Percentiles rank a stretch among this genome's conserved stretches.
Evolutionary conservation across 306 rosid genomes (phyloP).

Genomic region (Vigna hirtella): DNA sequence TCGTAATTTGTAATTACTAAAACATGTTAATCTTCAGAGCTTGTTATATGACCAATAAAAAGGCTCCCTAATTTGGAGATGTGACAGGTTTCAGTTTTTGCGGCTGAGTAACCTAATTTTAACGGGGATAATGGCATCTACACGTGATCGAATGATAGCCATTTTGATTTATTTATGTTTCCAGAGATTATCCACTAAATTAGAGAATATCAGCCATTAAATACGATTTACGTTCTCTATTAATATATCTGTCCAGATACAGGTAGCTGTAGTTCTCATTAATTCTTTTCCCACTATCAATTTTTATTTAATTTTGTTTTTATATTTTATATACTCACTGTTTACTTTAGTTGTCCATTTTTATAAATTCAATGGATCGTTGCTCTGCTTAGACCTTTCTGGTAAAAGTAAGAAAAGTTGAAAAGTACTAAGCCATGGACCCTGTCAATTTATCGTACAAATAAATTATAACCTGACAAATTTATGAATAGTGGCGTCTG

Average conservation of each 20-base stretch:
- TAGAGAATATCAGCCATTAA: neutral
- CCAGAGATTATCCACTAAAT: neutral
- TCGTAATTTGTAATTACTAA: neutral
- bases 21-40: too few relatives aligned
- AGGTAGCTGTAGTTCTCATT: neutral
- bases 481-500: neutral
- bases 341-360: too few relatives aligned
- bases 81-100: neutral
- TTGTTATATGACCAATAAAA: too few relatives aligned
- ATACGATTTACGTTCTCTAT: neutral
- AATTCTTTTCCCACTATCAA: neutral
- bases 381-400: neutral
- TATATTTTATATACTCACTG: too few relatives aligned
- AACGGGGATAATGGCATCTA: conserved; percentile 19
- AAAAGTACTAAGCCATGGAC: neutral
- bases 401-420: neutral
- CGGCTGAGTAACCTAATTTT: neutral
- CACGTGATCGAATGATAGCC: neutral
- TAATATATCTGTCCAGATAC: neutral
- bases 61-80: neutral
- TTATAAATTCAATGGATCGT: too few relatives aligned
- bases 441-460: neutral
- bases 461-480: neutral
- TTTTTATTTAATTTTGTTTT: too few relatives aligned
- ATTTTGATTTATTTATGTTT: neutral